phyloP scores from a whole-genome alignment of 768 basidiomycete genomes.

The Tulasnella calospora region DNA sequence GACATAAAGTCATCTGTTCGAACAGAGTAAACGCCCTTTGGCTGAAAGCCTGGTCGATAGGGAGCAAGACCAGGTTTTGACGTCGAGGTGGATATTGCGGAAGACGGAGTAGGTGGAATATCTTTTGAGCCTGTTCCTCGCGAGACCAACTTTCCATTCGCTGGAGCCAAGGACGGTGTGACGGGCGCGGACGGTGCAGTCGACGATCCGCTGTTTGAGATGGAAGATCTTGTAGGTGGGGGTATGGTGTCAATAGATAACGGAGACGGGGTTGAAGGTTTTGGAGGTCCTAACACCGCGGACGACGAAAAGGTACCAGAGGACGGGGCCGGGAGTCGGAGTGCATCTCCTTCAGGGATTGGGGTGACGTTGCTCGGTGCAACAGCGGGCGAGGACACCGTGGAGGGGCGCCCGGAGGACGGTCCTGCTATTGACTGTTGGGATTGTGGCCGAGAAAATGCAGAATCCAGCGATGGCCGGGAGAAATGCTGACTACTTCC shows the following conservation, averaged over 20 bases:
- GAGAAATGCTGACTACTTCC: neutral
- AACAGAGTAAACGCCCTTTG: slow-evolving; percentile 71
- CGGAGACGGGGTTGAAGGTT: neutral
- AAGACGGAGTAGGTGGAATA: neutral
- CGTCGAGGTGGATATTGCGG: neutral
- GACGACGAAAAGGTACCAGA: neutral
- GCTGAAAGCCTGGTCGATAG: slow-evolving; percentile 91
- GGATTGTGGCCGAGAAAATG: slow-evolving; percentile 12
- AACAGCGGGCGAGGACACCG: neutral
- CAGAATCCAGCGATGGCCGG: neutral
- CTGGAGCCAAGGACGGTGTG: neutral
- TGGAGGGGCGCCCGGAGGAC: slow-evolving; percentile 3
- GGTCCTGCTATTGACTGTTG: slow-evolving; percentile 1
- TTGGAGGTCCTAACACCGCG: neutral
- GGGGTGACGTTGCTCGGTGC: neutral
- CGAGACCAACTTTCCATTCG: neutral
- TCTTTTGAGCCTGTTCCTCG: neutral
- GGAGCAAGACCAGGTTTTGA: slow-evolving; percentile 42
- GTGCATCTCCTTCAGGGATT: neutral
- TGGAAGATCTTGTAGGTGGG: neutral
- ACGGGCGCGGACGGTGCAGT: neutral
- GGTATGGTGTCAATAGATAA: neutral
- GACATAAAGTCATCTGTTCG: slow-evolving; percentile 79
- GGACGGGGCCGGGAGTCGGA: neutral
- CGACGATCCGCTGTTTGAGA: slow-evolving; percentile 35